Percentiles rank a stretch among this genome's conserved stretches.
Evolutionary conservation across 805 yeast species (phyloP).

Genomic region (Wilhelminamyces savonicus): DNA sequence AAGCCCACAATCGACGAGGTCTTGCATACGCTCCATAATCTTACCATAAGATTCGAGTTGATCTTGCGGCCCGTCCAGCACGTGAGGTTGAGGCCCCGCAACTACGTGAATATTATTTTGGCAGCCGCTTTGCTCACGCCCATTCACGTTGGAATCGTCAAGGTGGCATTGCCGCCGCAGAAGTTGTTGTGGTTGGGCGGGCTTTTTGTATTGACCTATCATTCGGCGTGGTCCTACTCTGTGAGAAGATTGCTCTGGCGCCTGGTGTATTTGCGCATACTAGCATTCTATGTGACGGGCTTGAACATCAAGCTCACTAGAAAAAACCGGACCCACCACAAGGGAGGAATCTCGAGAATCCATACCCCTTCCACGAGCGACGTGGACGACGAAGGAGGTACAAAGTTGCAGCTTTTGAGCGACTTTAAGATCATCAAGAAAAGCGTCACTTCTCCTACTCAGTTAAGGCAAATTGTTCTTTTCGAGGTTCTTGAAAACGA

Average conservation of each 20-base stretch:
- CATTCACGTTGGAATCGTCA: constrained; percentile 31
- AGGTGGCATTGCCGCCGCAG: constrained; percentile 23
- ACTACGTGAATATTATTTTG: constrained; percentile 22
- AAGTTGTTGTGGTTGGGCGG: constrained; percentile 33
- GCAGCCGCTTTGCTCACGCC: constrained; percentile 37
- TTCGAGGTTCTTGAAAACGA: constrained; percentile 52
- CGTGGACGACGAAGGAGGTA: constrained; percentile 5
- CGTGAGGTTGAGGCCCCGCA: constrained; percentile 17
- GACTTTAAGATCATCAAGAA: constrained; percentile 36
- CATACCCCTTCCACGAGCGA: constrained; percentile 14
- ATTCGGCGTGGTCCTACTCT: constrained; percentile 44
- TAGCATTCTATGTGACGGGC: constrained; percentile 38
- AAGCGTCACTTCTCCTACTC: constrained; percentile 32
- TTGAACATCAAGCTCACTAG: constrained; percentile 14
- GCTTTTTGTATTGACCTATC: constrained; percentile 33
- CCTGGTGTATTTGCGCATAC: constrained; percentile 34
- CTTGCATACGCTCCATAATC: constrained; percentile 40
- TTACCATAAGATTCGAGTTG: constrained; percentile 36
- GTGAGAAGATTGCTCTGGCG: constrained; percentile 45
- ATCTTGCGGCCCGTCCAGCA: constrained; percentile 33
- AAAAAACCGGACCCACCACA: no score
- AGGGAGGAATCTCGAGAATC: constrained; percentile 7
- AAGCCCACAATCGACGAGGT: constrained; percentile 51
- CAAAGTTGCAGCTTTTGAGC: constrained; percentile 16
- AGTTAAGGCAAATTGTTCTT: constrained; percentile 40